Conservation (phyloP, 306 rosid species). For the Lupinus albus region DNA sequence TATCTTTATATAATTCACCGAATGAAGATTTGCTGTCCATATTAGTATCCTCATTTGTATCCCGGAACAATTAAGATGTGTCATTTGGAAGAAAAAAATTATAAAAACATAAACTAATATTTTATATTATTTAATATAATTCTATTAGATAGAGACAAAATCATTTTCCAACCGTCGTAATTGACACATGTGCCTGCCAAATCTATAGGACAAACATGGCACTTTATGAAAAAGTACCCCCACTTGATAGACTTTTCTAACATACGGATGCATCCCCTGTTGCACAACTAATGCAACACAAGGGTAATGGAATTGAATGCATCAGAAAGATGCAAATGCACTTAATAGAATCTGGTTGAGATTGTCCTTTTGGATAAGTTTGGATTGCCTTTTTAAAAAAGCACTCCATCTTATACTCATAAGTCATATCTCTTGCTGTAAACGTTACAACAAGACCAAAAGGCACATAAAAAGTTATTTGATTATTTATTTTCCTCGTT, state of each 20-base stretch:
- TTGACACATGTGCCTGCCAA: neutral
- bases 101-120: too few species aligned
- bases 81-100: too few species aligned
- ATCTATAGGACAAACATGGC: neutral
- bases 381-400: neutral
- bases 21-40: too few species aligned
- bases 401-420: slow-evolving; percentile 23
- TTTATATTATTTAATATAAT: too few species aligned
- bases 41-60: too few species aligned
- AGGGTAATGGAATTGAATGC: neutral
- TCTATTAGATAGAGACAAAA: too few species aligned
- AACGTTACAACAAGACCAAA: neutral
- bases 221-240: neutral
- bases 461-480: slow-evolving; percentile 6
- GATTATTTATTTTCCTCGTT: neutral
- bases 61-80: too few species aligned
- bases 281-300: neutral
- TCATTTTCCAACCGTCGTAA: too few species aligned
- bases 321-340: slow-evolving; percentile 8
- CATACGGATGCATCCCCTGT: slow-evolving; percentile 6
- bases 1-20: neutral
- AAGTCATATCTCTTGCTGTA: too few species aligned
- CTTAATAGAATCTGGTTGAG: neutral
- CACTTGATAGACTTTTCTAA: slow-evolving; percentile 20
- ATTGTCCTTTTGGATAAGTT: slow-evolving; percentile 38